A percentile compares a stretch with the other conserved stretches of the same genome.
Conservation (phyloP, 768 basidiomycete genomes). For the Naganishia antarctica region DNA sequence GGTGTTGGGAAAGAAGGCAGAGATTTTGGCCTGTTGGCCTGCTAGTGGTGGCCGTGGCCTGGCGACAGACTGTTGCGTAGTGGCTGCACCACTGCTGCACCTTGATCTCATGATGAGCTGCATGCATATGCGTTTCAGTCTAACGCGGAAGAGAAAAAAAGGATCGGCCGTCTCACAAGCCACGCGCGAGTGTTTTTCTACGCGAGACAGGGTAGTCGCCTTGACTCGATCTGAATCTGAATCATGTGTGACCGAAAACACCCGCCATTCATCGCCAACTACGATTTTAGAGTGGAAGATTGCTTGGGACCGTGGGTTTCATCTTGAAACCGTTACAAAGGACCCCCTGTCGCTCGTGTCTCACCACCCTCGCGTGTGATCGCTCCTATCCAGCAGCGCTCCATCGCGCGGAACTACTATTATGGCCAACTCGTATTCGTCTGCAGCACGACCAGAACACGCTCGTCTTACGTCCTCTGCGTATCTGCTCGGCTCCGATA, state of each 20-base stretch:
- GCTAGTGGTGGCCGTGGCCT: too few relatives aligned
- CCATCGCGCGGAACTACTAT: not conserved
- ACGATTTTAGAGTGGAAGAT: too few relatives aligned
- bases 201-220: conserved; percentile 1
- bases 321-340: not conserved
- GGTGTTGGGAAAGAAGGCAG: too few relatives aligned
- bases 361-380: conserved; percentile 2
- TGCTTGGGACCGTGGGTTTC: too few relatives aligned
- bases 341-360: not conserved
- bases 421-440: conserved; percentile 12
- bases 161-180: not conserved
- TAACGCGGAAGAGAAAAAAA: not conserved
- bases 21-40: too few relatives aligned
- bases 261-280: not conserved
- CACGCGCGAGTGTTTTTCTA: not conserved
- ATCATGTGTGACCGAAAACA: not conserved
- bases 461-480: conserved; percentile 24
- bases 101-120: too few relatives aligned
- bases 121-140: not conserved
- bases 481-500: conserved; percentile 13
- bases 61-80: too few relatives aligned
- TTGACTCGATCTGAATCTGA: not conserved
- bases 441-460: conserved; percentile 16
- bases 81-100: too few relatives aligned
- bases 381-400: conserved; percentile 7